Percentiles rank a stretch among this genome's conserved stretches.
Conservation (phyloP, 208 protist species). For the Crithidia acanthocephali region DNA sequence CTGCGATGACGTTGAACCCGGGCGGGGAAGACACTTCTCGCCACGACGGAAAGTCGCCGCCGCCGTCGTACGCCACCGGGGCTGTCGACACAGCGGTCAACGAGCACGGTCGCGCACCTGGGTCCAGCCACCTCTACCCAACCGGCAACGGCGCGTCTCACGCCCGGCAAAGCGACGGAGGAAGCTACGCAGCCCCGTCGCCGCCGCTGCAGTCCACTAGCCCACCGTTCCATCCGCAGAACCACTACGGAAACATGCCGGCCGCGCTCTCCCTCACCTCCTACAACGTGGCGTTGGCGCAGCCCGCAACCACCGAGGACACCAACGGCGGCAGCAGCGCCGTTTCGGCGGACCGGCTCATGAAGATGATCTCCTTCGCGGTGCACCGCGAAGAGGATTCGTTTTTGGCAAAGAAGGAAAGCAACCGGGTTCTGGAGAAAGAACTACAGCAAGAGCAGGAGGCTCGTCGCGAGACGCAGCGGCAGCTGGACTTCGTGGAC, state of each 20-base stretch:
- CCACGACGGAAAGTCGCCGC: slow-evolving; percentile 19
- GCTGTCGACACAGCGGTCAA: not conserved
- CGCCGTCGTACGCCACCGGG: slow-evolving; percentile 12
- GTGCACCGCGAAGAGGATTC: slow-evolving; percentile 63
- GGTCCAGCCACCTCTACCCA: not conserved
- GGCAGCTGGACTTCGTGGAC: slow-evolving; percentile 33
- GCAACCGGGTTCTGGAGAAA: slow-evolving; percentile 67
- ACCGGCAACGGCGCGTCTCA: slow-evolving; percentile 5
- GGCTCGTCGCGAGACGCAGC: slow-evolving; percentile 30
- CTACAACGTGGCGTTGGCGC: slow-evolving; percentile 9
- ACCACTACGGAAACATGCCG: slow-evolving; percentile 24
- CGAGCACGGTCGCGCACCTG: slow-evolving; percentile 17
- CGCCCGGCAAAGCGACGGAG: slow-evolving; percentile 2
- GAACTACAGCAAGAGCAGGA: slow-evolving; percentile 57
- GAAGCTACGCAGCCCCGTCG: slow-evolving; percentile 10
- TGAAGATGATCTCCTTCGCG: slow-evolving; percentile 58
- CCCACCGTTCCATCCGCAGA: slow-evolving; percentile 27
- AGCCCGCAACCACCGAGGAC: slow-evolving; percentile 16
- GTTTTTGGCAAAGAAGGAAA: slow-evolving; percentile 64
- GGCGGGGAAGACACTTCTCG: slow-evolving; percentile 18
- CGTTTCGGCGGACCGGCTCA: slow-evolving; percentile 42
- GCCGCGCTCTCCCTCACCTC: slow-evolving; percentile 20
- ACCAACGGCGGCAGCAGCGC: slow-evolving; percentile 13
- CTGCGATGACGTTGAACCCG: slow-evolving; percentile 24
- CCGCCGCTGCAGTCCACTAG: slow-evolving; percentile 23